Evolutionary conservation across 2,329 filamentous ascomycete species (phyloP), one percentile per base, ranked within the genome.

Genomic region (Scolecobasidium constrictum): DNA sequence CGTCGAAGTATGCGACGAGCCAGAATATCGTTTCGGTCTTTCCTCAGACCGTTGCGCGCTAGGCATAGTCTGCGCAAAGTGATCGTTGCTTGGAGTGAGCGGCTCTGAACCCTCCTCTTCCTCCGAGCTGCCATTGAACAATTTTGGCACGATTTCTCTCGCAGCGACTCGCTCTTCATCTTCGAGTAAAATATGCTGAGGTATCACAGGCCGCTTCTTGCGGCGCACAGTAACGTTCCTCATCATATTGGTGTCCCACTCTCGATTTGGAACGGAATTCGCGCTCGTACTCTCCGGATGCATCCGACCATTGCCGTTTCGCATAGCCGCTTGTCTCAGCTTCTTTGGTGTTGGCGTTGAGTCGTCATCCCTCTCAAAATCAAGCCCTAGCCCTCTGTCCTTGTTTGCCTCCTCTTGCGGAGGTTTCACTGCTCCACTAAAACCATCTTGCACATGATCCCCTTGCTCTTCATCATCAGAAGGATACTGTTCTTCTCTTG

Each of bases 1-100:
- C 4, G 73, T 77, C 9, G 66, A 63, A 17, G 66, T 65, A 3
- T 19, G 20, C 17, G 74, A 77, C 3, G 67, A 56, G 13, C 55
- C 64, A 12, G 74, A 77, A 16, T 67, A 57, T 35, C 73, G 65
- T 48, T 63, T 63, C 28, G 52, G 52, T 26, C 58, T 56, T 7
- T 50, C 47, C 23, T 61, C 58, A 9, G 11, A 7, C 9, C 11
- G 12, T 17, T 36, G 34, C 34, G 16, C 16, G 17, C 34, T 17
- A 13, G 34, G 34, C 18, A 36, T 13, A 9, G 34, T 13, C 34
- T 17, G 34, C 11, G 34, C 11, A 13, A 13, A 18, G 17, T 36
- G 34, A 11, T 36, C 12, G 34, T 7, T 7, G 16, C 16, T 36
- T 7, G 26, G 26, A 7, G 26, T 31, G 9, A 31, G 26, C 26